These are phyloP conservation scores for Colletotrichum australisinense DNA, from an alignment of 2,329 filamentous ascomycete species.

Conservation along the genomic window DNA sequence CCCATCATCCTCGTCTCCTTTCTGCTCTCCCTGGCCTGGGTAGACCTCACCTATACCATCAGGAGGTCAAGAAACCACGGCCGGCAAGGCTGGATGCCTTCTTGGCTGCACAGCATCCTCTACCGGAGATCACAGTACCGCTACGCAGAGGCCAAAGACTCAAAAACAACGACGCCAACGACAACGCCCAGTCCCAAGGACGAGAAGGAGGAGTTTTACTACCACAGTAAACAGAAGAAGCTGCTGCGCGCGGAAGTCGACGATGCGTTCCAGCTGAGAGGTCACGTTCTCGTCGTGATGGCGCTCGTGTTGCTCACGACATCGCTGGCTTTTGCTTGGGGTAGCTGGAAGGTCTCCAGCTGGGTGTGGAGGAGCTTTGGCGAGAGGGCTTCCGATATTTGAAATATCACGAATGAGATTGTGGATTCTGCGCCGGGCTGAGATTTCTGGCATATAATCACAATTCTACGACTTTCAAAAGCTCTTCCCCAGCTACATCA, in stretches of 20 bases:
- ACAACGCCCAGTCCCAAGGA: slow-evolving; percentile 33
- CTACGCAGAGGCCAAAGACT: slow-evolving; percentile 42
- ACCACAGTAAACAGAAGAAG: slow-evolving; percentile 69
- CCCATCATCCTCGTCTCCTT: slow-evolving; percentile 74
- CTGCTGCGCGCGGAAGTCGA: slow-evolving; percentile 71
- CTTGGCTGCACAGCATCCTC: slow-evolving; percentile 55
- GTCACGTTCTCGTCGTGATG: slow-evolving; percentile 63
- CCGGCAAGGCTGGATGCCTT: slow-evolving; percentile 44
- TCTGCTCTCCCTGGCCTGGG: slow-evolving; percentile 71
- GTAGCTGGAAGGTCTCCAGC: slow-evolving; percentile 36
- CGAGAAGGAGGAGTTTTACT: slow-evolving; percentile 52
- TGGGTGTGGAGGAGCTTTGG: slow-evolving; percentile 20
- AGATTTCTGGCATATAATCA: neutral
- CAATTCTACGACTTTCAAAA: too few relatives aligned
- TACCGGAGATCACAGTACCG: slow-evolving; percentile 54
- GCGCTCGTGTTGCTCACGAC: slow-evolving; percentile 42
- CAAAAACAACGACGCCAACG: neutral
- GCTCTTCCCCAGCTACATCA: neutral
- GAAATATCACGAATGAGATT: neutral
- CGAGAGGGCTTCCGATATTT: neutral
- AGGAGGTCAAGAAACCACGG: slow-evolving; percentile 56
- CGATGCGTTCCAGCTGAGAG: slow-evolving; percentile 72
- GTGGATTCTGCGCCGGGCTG: neutral
- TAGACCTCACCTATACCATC: slow-evolving; percentile 68
- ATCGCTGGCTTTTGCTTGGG: slow-evolving; percentile 44